Base-by-base conservation (phyloP, 306 rosid genomes). In the Betula pendula region DNA sequence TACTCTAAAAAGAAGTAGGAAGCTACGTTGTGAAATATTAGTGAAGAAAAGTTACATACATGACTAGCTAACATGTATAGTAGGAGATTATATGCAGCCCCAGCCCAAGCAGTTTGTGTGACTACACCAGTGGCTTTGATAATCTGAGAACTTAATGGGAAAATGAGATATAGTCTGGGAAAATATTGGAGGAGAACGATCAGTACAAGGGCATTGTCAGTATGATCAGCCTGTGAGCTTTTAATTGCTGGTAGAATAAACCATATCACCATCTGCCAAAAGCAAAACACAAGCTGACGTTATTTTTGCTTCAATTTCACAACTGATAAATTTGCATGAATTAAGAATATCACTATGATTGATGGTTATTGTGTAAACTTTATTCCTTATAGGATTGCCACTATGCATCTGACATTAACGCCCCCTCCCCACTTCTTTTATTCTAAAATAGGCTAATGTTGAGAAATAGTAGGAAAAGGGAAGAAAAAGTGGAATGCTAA, bases 1-100 rank as follows among this genome's bases (percentile, higher is more conserved):
- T 45, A 48, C 66, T 84, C 55, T 20, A 19, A 72, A 48, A 65
- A 65, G 25, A 19, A 33, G 17, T 17, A 9, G 38, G 48, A 35
- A 10, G 29, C 45, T 38, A 20, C 44, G 51, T 70, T 45, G 40
- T 38, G 24, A 19, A 58, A 77, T 76, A 24, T 69, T 60, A 44
- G 27, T 25, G 69, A 65, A 73, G 76, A 65, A 16, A 69, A n/a
- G 24, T 58, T 75, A 43, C 88, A 68, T 86, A 94, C 98, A 89
- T 94, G 97, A 84, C 98, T 94, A 43, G 96, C 98, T 75, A 94
- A 80, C 98, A 92, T 89, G 87, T 92, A 94, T 68, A 94, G 94
- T 72, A 92, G 20, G 27, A 94, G 95, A 84, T 94, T 94, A 53
- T 94, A 94, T 1, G 97, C 98, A 76, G 97, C 98, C 80, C 98